Evolutionary conservation across 257 asterid species (phyloP), one percentile per base, ranked within the genome.

Genomic region (Rhazya stricta): DNA sequence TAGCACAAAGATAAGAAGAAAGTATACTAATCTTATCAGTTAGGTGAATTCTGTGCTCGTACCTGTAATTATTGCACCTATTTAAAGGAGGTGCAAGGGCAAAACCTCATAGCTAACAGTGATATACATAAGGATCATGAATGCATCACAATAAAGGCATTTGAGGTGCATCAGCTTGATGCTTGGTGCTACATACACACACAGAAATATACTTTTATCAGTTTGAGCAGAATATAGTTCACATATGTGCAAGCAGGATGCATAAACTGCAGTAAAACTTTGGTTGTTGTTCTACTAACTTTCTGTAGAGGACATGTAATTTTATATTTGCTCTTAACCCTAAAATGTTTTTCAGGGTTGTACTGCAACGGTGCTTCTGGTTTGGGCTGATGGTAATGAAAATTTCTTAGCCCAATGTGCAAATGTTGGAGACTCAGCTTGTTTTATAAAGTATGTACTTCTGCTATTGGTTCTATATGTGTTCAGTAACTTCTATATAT

Each of bases 361-460:
- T 86, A 91, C 99, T 61, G 98, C 98, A 73, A 95, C 99, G 12
- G 88, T 89, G 85, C 94, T 95, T 77, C 93, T 95, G 84, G 88
- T 91, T 69, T 95, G 99, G 99, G 78, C 86, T 51, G 96, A 91
- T 69, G 85, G 80, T 63, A 85, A 83, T 72, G 88, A 82, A 61
- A 91, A 85, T 78, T 84, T 89, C 84, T 88, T 78, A 43, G 92
- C 74, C 21, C 99, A 95, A 84, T 95, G 98, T 88, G 99, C 96
- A 79, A 95, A 95, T 80, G 96, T 95, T 78, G 99, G 99, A 82
- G 99, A 95, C 83, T 95, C 99, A 0, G 96, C 98, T 80, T 95
- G 99, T 83, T 71, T 91, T 72, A 80, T 92, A 63, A 88, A 86
- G 99, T 95, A 90, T 78, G 96, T 89, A 69, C 60, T 74, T 73